Evolutionary conservation across 176 grass and related monocot species (phyloP), one percentile per base, ranked within the genome.

Genomic region (Oryza brachyantha): DNA sequence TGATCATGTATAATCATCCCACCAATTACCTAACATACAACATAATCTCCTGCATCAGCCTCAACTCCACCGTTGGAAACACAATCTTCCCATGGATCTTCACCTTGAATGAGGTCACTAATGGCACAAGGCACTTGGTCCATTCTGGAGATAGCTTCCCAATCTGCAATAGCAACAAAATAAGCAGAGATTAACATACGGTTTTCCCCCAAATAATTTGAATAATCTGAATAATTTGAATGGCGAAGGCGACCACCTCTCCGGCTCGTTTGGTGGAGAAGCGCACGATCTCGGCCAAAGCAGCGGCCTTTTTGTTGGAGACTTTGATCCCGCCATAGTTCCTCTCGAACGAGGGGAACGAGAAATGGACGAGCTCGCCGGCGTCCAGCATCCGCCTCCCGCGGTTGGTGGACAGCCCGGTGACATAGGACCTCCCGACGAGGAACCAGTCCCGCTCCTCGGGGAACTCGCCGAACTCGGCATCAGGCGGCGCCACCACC

Each of bases 191-290:
- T 22, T 32, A 77, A 36, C 17, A 46, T n/a, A n/a, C n/a, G n/a
- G n/a, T n/a, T n/a, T n/a, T n/a, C n/a, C n/a, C n/a, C n/a, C n/a
- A n/a, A n/a, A n/a, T n/a, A n/a, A n/a, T n/a, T n/a, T n/a, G n/a
- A n/a, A n/a, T n/a, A n/a, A n/a, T n/a, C n/a, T n/a, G n/a, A n/a
- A n/a, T n/a, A n/a, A n/a, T n/a, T n/a, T n/a, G n/a, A n/a, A n/a
- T n/a, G n/a, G n/a, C n/a, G 37, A 88, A 11, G 66, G 31, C 29
- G 88, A 9, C 11, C 66, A 97, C 94, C 91, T 97, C 94, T 46
- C 94, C 94, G 28, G 83, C 77, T 66, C 94, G 86, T 64, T 84
- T 97, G 61, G 94, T 97, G 16, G 94, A 93, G 71, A 97, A 97
- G 40, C 94, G 88, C 26, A 97, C 94, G 21, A 97, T 97, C 85